A percentile compares a stretch with the other conserved stretches of the same genome.
phyloP scores from a whole-genome alignment of 2,329 filamentous ascomycete species.

The Cladophialophora psammophila region DNA sequence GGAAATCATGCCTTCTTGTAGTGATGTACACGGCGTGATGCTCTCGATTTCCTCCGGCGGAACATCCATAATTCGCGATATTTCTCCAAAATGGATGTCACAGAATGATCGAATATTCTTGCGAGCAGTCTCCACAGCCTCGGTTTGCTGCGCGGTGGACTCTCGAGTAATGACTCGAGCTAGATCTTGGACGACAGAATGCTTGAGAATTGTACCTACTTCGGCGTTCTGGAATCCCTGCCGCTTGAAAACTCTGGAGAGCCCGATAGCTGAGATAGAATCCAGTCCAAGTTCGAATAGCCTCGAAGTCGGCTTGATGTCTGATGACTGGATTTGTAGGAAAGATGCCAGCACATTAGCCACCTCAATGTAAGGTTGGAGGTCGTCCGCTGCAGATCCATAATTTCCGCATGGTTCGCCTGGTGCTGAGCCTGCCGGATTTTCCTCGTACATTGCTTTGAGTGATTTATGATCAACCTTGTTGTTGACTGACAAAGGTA shows the following conservation, averaged over 20 bases:
- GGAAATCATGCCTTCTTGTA: slow-evolving; percentile 87
- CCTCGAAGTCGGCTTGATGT: slow-evolving; percentile 65
- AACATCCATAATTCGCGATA: slow-evolving; percentile 62
- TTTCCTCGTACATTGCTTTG: slow-evolving; percentile 66
- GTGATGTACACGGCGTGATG: slow-evolving; percentile 80
- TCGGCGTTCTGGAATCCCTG: slow-evolving; percentile 67
- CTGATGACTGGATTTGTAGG: slow-evolving; percentile 52
- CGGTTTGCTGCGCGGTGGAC: neutral
- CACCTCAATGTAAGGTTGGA: slow-evolving; percentile 62
- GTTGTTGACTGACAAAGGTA: slow-evolving; percentile 88
- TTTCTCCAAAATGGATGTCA: slow-evolving; percentile 64
- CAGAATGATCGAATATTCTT: slow-evolving; percentile 70
- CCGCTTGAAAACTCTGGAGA: slow-evolving; percentile 70
- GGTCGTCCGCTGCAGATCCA: slow-evolving; percentile 45
- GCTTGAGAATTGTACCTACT: slow-evolving; percentile 72
- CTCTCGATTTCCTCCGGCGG: slow-evolving; percentile 67
- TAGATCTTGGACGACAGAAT: slow-evolving; percentile 61
- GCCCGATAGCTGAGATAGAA: slow-evolving; percentile 80
- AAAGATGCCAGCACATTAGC: slow-evolving; percentile 53
- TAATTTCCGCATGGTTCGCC: slow-evolving; percentile 58
- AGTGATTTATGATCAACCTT: slow-evolving; percentile 81
- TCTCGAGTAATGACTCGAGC: slow-evolving; percentile 31
- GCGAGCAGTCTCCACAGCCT: slow-evolving; percentile 55
- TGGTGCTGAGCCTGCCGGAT: slow-evolving; percentile 62
- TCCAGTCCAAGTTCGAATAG: slow-evolving; percentile 89